A percentile compares a stretch with the other conserved stretches of the same genome.
Conservation (phyloP, 2,329 filamentous ascomycete genomes). For the Colletotrichum brevisporum region DNA sequence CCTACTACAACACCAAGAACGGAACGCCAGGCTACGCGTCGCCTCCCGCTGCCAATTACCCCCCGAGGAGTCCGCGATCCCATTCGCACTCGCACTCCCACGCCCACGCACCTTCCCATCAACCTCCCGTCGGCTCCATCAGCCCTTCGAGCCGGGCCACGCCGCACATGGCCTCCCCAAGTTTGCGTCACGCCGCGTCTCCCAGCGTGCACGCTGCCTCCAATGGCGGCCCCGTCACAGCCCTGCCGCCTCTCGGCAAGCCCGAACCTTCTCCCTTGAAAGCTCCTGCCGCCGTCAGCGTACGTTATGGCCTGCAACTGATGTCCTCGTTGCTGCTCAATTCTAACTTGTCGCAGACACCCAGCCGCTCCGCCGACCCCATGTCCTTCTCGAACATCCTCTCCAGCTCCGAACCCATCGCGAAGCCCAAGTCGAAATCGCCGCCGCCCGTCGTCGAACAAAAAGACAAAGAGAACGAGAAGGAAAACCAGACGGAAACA, state of each 20-base stretch:
- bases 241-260: slow-evolving; percentile 53
- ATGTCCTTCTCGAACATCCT: slow-evolving; percentile 98
- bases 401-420: slow-evolving; percentile 79
- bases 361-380: slow-evolving; percentile 82
- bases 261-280: slow-evolving; percentile 59
- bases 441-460: slow-evolving; percentile 27
- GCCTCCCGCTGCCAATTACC: slow-evolving; percentile 60
- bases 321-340: not conserved
- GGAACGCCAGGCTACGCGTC: slow-evolving; percentile 60
- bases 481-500: not conserved
- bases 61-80: slow-evolving; percentile 65
- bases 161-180: slow-evolving; percentile 64
- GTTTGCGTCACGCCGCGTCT: slow-evolving; percentile 58
- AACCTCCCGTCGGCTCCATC: slow-evolving; percentile 55
- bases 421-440: slow-evolving; percentile 59
- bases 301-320: slow-evolving; percentile 45
- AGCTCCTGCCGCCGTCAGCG: slow-evolving; percentile 52
- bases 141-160: slow-evolving; percentile 57
- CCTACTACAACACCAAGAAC: slow-evolving; percentile 67
- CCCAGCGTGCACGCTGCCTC: slow-evolving; percentile 54
- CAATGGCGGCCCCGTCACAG: slow-evolving; percentile 55
- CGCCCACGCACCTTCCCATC: slow-evolving; percentile 49
- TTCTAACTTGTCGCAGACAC: slow-evolving; percentile 64
- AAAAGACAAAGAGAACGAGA: slow-evolving; percentile 34
- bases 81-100: slow-evolving; percentile 56